Conservation (phyloP, 176 grass and related monocot genomes). For the Oryza meridionalis region DNA sequence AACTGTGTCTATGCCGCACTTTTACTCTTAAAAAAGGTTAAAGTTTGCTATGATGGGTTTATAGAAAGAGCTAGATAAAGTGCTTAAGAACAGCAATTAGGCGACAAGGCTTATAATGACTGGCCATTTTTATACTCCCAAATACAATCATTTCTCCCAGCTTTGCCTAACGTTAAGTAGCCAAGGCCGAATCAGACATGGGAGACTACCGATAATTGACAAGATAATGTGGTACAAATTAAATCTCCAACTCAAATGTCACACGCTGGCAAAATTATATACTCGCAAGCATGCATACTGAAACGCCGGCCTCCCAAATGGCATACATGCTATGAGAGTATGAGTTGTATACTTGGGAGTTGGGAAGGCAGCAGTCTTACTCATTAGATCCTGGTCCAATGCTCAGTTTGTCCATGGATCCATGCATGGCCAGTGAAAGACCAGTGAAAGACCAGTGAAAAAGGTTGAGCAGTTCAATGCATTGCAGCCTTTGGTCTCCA, state of each 20-base stretch:
- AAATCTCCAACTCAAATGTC: slow-evolving; percentile 9
- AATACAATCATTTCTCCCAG: slow-evolving; percentile 34
- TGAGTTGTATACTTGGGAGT: slow-evolving; percentile 6
- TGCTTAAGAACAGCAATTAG: slow-evolving; percentile 25
- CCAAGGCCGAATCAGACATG: background rate
- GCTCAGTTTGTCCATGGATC: slow-evolving; percentile 28
- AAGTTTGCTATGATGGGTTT: slow-evolving; percentile 25
- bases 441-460: slow-evolving; percentile 26
- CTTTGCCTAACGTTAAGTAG: slow-evolving; percentile 16
- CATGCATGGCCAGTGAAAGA: slow-evolving; percentile 31
- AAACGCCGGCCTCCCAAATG: background rate
- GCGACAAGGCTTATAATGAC: background rate
- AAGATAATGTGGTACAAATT: slow-evolving; percentile 31
- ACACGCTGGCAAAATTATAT: slow-evolving; percentile 36
- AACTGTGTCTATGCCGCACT: background rate
- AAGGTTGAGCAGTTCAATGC: background rate
- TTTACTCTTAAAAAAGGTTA: background rate
- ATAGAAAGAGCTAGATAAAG: slow-evolving; percentile 21
- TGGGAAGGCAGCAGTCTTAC: background rate
- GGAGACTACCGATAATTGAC: background rate
- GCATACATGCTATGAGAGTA: background rate
- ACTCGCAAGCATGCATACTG: slow-evolving; percentile 6
- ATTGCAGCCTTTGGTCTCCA: slow-evolving; percentile 35
- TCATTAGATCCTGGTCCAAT: slow-evolving; percentile 44
- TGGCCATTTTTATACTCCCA: slow-evolving; percentile 21